Conservation (phyloP, 768 basidiomycete species). For the Hydnomerulius pinastri region DNA sequence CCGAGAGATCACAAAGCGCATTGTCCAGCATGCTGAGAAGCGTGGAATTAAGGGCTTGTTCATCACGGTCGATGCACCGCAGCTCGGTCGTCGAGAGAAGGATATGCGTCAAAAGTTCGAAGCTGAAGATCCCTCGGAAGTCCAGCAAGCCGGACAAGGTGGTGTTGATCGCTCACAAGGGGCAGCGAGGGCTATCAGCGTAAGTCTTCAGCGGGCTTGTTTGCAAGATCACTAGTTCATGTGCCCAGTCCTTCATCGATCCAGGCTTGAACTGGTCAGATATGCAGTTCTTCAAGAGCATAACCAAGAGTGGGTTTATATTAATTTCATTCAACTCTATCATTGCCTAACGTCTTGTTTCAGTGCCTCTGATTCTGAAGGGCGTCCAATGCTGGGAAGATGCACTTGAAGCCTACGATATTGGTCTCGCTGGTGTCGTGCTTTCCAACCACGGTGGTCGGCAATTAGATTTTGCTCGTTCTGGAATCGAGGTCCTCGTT, state of each 20-base stretch:
- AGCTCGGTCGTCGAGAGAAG: conserved; percentile 91
- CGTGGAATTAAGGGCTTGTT: conserved; percentile 92
- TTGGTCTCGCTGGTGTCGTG: conserved; percentile 72
- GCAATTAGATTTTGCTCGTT: conserved; percentile 78
- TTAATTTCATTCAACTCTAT: conserved; percentile 6
- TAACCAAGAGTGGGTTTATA: conserved; percentile 57
- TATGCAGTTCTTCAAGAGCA: conserved; percentile 68
- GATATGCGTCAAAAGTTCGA: conserved; percentile 98
- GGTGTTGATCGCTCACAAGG: conserved; percentile 84
- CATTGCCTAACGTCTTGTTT: conserved; percentile 4
- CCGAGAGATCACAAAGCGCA: conserved; percentile 77
- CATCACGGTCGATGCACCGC: conserved; percentile 97
- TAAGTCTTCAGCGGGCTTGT: conserved; percentile 36
- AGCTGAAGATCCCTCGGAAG: conserved; percentile 54
- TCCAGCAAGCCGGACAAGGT: conserved; percentile 46
- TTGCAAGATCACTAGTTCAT: neutral
- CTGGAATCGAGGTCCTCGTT: conserved; percentile 87
- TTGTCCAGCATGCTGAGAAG: conserved; percentile 87
- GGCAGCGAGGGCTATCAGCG: conserved; percentile 91
- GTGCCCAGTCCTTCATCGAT: conserved; percentile 85
- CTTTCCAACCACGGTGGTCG: conserved; percentile 88
- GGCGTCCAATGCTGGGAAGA: conserved; percentile 93
- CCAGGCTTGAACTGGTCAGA: conserved; percentile 81
- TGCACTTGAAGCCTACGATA: conserved; percentile 81
- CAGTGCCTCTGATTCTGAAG: conserved; percentile 90